Conservation (phyloP, 2,329 filamentous ascomycete genomes). For the Verticillium nonalfalfae region DNA sequence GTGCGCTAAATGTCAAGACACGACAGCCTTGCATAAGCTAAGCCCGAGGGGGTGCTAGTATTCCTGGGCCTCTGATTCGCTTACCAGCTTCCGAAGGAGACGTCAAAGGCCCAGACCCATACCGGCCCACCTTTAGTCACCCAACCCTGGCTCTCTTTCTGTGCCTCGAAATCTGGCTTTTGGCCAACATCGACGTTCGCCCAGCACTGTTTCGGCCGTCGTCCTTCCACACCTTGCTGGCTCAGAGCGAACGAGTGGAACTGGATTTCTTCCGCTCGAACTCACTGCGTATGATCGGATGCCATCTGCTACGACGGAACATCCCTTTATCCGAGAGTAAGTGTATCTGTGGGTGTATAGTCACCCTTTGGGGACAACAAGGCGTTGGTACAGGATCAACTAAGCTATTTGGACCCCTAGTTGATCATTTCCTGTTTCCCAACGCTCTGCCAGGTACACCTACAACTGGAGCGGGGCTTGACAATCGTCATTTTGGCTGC, state of each 20-base stretch:
- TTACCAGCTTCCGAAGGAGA: neutral
- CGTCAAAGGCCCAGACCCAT: neutral
- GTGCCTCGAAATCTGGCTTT: neutral
- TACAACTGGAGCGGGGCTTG: too few relatives aligned
- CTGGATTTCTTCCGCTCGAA: too few relatives aligned
- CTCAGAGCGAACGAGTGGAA: too few relatives aligned
- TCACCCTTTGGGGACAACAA: too few relatives aligned
- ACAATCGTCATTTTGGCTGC: too few relatives aligned
- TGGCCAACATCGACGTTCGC: neutral
- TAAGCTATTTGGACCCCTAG: neutral
- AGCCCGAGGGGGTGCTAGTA: neutral
- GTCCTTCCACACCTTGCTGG: neutral
- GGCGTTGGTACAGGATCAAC: neutral
- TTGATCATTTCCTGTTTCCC: neutral
- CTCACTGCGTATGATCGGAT: too few relatives aligned
- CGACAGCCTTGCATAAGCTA: neutral
- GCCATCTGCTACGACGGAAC: neutral
- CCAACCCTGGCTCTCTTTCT: neutral
- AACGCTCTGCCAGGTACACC: neutral
- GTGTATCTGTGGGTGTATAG: too few relatives aligned
- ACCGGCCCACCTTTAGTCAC: neutral
- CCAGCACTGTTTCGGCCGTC: neutral
- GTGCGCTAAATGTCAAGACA: neutral
- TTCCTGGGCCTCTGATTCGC: neutral
- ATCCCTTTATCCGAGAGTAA: neutral